phyloP scores from a whole-genome alignment of 768 basidiomycete species.

The Holtermannia corniformis region DNA sequence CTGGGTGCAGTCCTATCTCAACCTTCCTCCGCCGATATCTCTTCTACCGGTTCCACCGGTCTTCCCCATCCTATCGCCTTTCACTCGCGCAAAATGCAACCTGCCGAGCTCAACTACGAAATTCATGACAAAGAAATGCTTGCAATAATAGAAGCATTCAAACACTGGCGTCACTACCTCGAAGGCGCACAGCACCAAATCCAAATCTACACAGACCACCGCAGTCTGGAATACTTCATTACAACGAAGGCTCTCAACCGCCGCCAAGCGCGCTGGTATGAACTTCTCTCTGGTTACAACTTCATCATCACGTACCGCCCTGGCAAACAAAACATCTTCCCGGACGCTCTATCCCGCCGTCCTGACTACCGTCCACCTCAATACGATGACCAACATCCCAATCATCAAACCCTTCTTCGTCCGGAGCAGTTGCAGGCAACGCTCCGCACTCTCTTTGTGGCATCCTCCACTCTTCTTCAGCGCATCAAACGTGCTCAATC shows the following conservation, averaged over 20 bases:
- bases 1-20: conserved; percentile 37
- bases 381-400: neutral
- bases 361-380: neutral
- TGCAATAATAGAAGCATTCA: conserved; percentile 41
- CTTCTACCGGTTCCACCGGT: conserved; percentile 13
- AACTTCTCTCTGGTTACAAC: conserved; percentile 3
- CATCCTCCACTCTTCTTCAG: no score
- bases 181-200: neutral
- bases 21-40: neutral
- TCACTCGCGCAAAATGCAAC: conserved; percentile 18
- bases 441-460: neutral
- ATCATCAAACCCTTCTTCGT: neutral
- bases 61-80: conserved; percentile 41
- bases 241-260: conserved; percentile 43
- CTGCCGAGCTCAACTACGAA: conserved; percentile 47
- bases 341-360: conserved; percentile 13
- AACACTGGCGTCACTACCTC: conserved; percentile 10
- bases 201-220: conserved; percentile 9
- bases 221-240: conserved; percentile 12
- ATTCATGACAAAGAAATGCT: conserved; percentile 50
- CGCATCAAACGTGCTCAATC: no score
- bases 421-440: neutral
- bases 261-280: conserved; percentile 46
- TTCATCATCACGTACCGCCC: conserved; percentile 17
- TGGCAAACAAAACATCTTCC: conserved; percentile 1